Percentiles rank a stretch among this genome's conserved stretches.
Conservation (phyloP, 140 eudicot genomes). For the Flaveria floridana region DNA sequence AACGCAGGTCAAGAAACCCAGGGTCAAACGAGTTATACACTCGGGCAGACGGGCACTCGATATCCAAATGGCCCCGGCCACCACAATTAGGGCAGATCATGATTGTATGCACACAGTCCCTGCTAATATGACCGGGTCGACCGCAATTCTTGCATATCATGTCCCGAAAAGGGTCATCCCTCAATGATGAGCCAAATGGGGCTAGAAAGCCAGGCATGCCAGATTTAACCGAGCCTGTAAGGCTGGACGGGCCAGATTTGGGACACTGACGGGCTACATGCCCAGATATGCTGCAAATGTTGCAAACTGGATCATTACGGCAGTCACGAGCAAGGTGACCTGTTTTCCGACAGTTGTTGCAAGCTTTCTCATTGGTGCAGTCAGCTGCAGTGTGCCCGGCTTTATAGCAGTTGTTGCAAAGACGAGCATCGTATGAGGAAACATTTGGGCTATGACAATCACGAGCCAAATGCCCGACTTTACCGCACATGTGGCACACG, state of each 20-base stretch:
- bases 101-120: constrained; percentile 53
- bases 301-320: constrained; percentile 64
- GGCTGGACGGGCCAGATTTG: constrained; percentile 31
- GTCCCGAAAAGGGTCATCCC: constrained; percentile 56
- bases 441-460: constrained; percentile 48
- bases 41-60: constrained; percentile 68
- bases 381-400: constrained; percentile 66
- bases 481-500: constrained; percentile 65
- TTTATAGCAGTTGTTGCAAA: constrained; percentile 70
- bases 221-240: constrained; percentile 9
- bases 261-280: constrained; percentile 67
- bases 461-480: constrained; percentile 61
- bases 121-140: constrained; percentile 60
- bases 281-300: constrained; percentile 60
- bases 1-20: constrained; percentile 25
- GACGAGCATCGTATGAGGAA: constrained; percentile 49
- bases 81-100: constrained; percentile 62
- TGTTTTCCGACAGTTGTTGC: constrained; percentile 72
- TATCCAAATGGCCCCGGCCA: constrained; percentile 64
- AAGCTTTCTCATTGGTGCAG: constrained; percentile 75
- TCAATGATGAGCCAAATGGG: constrained; percentile 24
- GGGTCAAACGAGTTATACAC: constrained; percentile 25
- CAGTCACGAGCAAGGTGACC: constrained; percentile 87
- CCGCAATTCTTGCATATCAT: constrained; percentile 56
- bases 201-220: constrained; percentile 11